A percentile compares a stretch with the other conserved stretches of the same genome.
Evolutionary conservation across 164 flowering plant genomes (phyloP).

Genomic region (Stephania cephalantha): DNA sequence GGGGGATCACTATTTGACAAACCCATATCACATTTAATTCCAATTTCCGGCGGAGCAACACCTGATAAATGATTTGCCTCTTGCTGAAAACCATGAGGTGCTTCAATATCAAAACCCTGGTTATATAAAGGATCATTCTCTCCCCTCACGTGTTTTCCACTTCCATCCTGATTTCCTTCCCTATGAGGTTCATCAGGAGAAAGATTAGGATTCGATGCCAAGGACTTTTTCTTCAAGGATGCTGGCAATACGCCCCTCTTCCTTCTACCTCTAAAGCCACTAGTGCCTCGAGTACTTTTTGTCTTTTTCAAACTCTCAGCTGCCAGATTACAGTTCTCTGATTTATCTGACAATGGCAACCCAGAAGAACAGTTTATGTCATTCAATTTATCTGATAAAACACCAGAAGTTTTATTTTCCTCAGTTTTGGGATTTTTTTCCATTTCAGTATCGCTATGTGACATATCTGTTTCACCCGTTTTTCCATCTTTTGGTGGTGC

Average conservation of each 20-base stretch:
- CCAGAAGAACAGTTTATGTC: neutral
- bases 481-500: too few species aligned
- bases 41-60: neutral
- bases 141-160: neutral
- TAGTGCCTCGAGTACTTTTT: conserved; percentile 5
- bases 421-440: neutral
- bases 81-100: neutral
- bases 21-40: neutral
- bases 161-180: neutral
- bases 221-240: neutral
- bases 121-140: neutral
- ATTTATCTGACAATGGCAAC: neutral
- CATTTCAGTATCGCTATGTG: neutral
- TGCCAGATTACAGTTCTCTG: neutral
- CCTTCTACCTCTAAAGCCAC: conserved; percentile 17
- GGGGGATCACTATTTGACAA: neutral
- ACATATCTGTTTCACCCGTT: too few species aligned
- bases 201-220: neutral
- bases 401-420: too few species aligned
- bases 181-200: neutral
- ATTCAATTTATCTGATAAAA: neutral
- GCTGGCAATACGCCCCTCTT: conserved; percentile 13
- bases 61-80: neutral
- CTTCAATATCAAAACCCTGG: neutral
- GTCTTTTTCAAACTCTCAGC: neutral